A percentile compares a stretch with the other conserved stretches of the same genome.
Conservation (phyloP, 2,329 filamentous ascomycete genomes). For the Leptographium radiaticola region DNA sequence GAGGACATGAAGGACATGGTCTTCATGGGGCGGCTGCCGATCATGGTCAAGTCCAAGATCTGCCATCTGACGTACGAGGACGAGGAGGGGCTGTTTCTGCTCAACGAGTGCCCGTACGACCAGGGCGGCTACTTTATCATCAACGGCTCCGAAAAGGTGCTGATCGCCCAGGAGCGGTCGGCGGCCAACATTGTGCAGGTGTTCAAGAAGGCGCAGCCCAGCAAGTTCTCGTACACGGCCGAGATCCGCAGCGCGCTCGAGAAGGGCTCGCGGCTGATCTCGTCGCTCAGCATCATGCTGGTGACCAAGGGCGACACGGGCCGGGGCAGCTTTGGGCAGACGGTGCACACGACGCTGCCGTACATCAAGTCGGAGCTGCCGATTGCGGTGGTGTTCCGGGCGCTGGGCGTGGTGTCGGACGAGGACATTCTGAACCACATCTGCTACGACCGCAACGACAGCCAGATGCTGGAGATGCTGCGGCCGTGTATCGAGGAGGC, state of each 20-base stretch:
- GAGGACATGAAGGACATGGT: slow-evolving; percentile 56
- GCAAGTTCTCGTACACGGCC: slow-evolving; percentile 81
- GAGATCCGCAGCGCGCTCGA: slow-evolving; percentile 95
- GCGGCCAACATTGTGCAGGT: slow-evolving; percentile 98
- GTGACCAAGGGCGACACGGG: slow-evolving; percentile 70
- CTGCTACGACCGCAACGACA: slow-evolving; percentile 89
- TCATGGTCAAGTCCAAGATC: slow-evolving; percentile 96
- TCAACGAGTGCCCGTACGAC: slow-evolving; percentile 96
- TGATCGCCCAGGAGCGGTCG: slow-evolving; percentile 95
- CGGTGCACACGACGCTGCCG: slow-evolving; percentile 79
- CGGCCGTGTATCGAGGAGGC: slow-evolving; percentile 96
- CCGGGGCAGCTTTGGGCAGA: slow-evolving; percentile 73
- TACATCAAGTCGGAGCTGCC: slow-evolving; percentile 92
- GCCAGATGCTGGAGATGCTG: slow-evolving; percentile 93
- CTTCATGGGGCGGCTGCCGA: slow-evolving; percentile 89
- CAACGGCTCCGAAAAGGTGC: slow-evolving; percentile 95
- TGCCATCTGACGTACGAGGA: slow-evolving; percentile 76
- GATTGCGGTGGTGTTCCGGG: slow-evolving; percentile 90
- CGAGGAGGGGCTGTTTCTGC: slow-evolving; percentile 75
- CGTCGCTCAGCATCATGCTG: slow-evolving; percentile 81
- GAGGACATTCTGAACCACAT: slow-evolving; percentile 98
- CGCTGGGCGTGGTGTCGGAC: slow-evolving; percentile 88
- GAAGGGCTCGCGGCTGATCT: slow-evolving; percentile 89
- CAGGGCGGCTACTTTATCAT: slow-evolving; percentile 99
- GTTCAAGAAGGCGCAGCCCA: slow-evolving; percentile 93